Percentiles rank a stretch among this genome's conserved stretches.
Evolutionary conservation across 2,329 filamentous ascomycete genomes (phyloP).

Genomic region (Daldinia eschscholtzii): DNA sequence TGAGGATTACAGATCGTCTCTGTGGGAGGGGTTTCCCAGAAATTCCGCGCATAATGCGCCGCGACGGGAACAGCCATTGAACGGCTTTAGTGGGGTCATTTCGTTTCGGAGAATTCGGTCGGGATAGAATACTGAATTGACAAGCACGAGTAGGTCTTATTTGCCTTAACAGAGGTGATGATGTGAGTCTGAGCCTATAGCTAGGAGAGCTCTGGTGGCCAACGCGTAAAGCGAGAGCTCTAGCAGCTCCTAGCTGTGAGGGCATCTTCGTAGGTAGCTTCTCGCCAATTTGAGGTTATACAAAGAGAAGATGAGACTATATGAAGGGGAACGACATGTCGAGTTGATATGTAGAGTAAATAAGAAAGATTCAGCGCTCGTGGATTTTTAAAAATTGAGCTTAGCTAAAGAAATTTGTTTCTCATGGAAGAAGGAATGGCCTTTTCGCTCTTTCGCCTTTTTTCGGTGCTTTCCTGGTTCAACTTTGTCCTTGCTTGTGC

Average conservation of each 20-base stretch:
- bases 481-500: constrained; percentile 35
- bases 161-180: constrained; percentile 24
- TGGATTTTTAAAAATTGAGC: constrained; percentile 5
- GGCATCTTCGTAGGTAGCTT: constrained; percentile 41
- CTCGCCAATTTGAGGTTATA: constrained; percentile 13
- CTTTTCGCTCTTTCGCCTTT: constrained; percentile 17
- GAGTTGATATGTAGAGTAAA: constrained; percentile 1
- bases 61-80: constrained; percentile 45
- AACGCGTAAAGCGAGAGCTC: constrained; percentile 42
- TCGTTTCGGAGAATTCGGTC: constrained; percentile 31
- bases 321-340: constrained; percentile 23
- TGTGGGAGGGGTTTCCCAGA: constrained; percentile 68
- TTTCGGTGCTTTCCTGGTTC: constrained; percentile 39
- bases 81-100: constrained; percentile 24
- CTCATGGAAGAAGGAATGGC: constrained; percentile 1
- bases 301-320: constrained; percentile 26
- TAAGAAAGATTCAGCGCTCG: background rate
- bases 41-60: constrained; percentile 56
- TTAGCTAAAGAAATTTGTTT: constrained; percentile 9
- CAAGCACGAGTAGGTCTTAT: constrained; percentile 27
- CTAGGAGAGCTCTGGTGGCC: constrained; percentile 41
- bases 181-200: constrained; percentile 23
- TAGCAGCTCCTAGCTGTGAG: constrained; percentile 45
- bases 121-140: constrained; percentile 42
- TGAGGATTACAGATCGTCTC: constrained; percentile 61